These are phyloP conservation scores for Microstegium vimineum DNA, from an alignment of 176 grass and related monocot genomes.

Conservation along the genomic window DNA sequence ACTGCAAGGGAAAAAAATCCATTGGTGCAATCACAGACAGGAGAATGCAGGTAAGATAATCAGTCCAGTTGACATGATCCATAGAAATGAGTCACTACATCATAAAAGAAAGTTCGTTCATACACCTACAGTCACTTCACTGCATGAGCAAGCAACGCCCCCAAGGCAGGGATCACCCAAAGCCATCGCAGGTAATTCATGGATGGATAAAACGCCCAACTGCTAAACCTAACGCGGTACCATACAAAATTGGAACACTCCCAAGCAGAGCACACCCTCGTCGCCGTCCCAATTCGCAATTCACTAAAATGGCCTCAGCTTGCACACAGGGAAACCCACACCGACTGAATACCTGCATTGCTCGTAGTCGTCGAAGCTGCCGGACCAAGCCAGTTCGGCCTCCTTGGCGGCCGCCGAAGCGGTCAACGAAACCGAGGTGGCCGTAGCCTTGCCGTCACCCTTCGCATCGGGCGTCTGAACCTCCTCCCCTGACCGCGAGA, in stretches of 20 bases:
- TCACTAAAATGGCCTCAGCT: no score
- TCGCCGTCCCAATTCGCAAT: no score
- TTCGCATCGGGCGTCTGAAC: slow-evolving; percentile 34
- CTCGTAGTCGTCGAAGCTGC: no score
- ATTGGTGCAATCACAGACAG: background rate
- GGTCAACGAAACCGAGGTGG: background rate
- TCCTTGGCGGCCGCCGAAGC: slow-evolving; percentile 34
- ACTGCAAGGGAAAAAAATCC: background rate
- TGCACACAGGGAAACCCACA: no score
- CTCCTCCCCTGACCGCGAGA: slow-evolving; percentile 58
- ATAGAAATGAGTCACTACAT: background rate
- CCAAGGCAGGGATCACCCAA: no score
- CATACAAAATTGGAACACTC: no score
- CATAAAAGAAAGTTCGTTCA: background rate
- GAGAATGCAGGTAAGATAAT: background rate
- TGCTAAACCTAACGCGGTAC: no score
- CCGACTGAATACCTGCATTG: no score
- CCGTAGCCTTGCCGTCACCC: slow-evolving; percentile 10
- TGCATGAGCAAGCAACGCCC: background rate
- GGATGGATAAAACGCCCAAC: no score
- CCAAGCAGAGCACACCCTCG: no score
- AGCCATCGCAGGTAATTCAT: no score
- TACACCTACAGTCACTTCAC: background rate
- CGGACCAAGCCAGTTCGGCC: no score
- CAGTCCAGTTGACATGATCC: background rate